phyloP scores from a whole-genome alignment of 78 protist genomes.

The Guillardia theta region DNA sequence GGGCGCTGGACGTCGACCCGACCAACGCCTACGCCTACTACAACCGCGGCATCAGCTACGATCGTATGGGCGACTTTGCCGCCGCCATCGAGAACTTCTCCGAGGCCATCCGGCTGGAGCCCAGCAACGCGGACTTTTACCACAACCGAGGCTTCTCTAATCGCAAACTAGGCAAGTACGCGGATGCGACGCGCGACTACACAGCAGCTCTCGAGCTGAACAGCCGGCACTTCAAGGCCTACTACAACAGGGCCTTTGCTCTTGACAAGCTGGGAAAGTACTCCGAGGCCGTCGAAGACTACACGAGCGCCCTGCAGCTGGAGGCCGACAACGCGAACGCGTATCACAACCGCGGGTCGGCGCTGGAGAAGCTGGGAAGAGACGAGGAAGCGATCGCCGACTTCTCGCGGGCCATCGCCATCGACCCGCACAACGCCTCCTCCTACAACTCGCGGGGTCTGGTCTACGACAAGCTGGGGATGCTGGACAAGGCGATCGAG shows the following conservation, averaged over 20 bases:
- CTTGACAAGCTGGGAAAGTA: conserved; percentile 51
- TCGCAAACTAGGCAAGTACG: conserved; percentile 66
- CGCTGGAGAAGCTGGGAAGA: conserved; percentile 45
- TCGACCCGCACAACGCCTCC: conserved; percentile 35
- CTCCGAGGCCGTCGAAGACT: conserved; percentile 45
- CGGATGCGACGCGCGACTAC: conserved; percentile 64
- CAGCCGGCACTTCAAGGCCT: conserved; percentile 67
- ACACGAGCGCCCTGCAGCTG: conserved; percentile 54
- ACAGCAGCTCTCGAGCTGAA: conserved; percentile 53
- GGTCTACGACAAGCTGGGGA: conserved; percentile 48
- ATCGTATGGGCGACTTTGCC: conserved; percentile 43
- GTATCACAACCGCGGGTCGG: conserved; percentile 68
- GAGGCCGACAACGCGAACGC: conserved; percentile 57
- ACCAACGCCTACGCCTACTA: conserved; percentile 62
- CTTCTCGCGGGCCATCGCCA: conserved; percentile 1
- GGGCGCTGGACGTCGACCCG: conserved; percentile 48
- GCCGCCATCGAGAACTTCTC: conserved; percentile 58
- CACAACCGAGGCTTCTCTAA: conserved; percentile 68
- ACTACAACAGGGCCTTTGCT: conserved; percentile 70
- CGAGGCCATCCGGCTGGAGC: conserved; percentile 50
- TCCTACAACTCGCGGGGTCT: conserved; percentile 60
- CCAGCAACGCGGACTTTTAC: conserved; percentile 63
- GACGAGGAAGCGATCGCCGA: conserved; percentile 48
- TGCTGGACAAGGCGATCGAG: conserved; percentile 42
- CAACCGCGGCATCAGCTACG: conserved; percentile 64